Percentiles rank a stretch among this genome's conserved stretches.
phyloP scores from a whole-genome alignment of 164 flowering plant genomes.

The Sedum album region DNA sequence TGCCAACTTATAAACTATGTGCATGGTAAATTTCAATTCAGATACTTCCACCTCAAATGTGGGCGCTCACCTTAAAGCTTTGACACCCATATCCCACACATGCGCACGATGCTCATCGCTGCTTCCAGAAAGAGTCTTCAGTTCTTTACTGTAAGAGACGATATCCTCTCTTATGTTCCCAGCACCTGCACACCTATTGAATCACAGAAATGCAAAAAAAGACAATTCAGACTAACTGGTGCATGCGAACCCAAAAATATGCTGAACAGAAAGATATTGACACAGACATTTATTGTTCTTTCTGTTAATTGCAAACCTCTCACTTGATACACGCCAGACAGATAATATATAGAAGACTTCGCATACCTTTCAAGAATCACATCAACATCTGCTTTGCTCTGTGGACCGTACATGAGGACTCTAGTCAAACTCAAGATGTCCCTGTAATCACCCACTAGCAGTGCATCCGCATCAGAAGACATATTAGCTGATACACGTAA shows the following conservation, averaged over 20 bases:
- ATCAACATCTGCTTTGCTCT: constrained; percentile 85
- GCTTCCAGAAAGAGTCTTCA: constrained; percentile 37
- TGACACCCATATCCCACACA: constrained; percentile 77
- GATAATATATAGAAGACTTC: not conserved
- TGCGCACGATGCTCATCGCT: constrained; percentile 59
- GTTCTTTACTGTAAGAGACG: constrained; percentile 48
- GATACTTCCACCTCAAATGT: not conserved
- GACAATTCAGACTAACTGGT: not conserved
- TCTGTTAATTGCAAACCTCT: too few species aligned
- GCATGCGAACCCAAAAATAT: not conserved
- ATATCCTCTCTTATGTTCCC: constrained; percentile 83
- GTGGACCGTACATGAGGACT: constrained; percentile 79
- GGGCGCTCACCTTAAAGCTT: constrained; percentile 70
- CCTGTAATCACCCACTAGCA: constrained; percentile 67
- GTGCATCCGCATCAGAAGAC: constrained; percentile 42
- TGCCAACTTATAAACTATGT: not conserved
- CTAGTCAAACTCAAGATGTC: constrained; percentile 86
- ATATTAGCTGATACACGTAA: constrained; percentile 15
- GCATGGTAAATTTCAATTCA: not conserved
- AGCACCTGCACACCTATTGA: constrained; percentile 84
- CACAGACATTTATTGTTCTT: not conserved
- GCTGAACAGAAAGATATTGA: not conserved
- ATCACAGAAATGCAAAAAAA: constrained; percentile 7
- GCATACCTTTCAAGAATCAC: constrained; percentile 62
- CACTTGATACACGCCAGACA: too few species aligned